These are phyloP conservation scores for Rhizoclosmatium sp. DNA, from an alignment of 192 early-diverging fungal species.

Conservation along the genomic window DNA sequence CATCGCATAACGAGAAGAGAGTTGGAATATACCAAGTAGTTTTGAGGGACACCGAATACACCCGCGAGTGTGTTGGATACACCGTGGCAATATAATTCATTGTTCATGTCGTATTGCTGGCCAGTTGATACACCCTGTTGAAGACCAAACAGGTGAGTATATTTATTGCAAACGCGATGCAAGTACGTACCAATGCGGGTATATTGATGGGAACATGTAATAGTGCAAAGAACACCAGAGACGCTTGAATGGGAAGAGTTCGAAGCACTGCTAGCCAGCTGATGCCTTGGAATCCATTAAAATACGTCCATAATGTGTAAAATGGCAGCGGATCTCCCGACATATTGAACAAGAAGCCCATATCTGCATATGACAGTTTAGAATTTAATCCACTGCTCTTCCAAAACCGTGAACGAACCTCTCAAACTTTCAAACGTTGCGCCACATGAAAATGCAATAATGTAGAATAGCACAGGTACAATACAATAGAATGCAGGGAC, in stretches of 20 bases:
- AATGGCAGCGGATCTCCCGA: slow-evolving; percentile 76
- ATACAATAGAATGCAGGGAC: slow-evolving; percentile 90
- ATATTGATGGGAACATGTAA: slow-evolving; percentile 96
- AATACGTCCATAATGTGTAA: slow-evolving; percentile 90
- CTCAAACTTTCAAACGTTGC: slow-evolving; percentile 74
- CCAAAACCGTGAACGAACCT: slow-evolving; percentile 79
- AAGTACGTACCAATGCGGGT: slow-evolving; percentile 32
- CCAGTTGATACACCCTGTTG: slow-evolving; percentile 82
- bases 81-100: slow-evolving; percentile 93
- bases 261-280: slow-evolving; percentile 54
- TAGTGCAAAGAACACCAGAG: slow-evolving; percentile 94
- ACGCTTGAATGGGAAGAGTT: slow-evolving; percentile 90
- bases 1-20: slow-evolving; percentile 92
- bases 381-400: slow-evolving; percentile 54
- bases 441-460: slow-evolving; percentile 64
- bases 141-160: background rate
- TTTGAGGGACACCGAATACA: slow-evolving; percentile 76
- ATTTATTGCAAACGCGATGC: background rate
- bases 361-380: slow-evolving; percentile 19
- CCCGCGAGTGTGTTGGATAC: slow-evolving; percentile 87
- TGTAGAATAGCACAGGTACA: slow-evolving; percentile 82
- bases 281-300: slow-evolving; percentile 48
- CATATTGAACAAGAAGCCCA: slow-evolving; percentile 87
- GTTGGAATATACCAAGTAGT: slow-evolving; percentile 94
- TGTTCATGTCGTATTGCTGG: slow-evolving; percentile 88